Percentiles rank a stretch among this genome's conserved stretches.
Conservation (phyloP, 768 basidiomycete genomes). For the Porphyrellus cyaneotinctus region DNA sequence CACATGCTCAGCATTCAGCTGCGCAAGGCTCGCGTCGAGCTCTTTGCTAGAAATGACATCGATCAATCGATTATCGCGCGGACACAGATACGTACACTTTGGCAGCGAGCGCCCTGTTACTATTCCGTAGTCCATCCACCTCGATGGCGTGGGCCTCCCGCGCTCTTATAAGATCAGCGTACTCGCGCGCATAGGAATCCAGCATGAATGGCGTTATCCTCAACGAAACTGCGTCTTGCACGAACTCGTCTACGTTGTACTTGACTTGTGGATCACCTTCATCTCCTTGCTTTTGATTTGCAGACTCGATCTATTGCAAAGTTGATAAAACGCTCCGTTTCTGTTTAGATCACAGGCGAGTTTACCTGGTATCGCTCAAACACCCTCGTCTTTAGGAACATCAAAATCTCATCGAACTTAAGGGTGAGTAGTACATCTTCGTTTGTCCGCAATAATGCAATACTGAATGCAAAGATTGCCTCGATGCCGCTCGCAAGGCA, state of each 20-base stretch:
- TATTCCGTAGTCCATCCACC: conserved; percentile 76
- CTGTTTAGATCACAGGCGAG: not conserved
- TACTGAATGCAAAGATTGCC: conserved; percentile 92
- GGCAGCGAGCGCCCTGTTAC: conserved; percentile 66
- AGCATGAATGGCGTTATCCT: conserved; percentile 95
- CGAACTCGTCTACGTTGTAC: conserved; percentile 78
- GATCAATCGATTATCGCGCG: not conserved
- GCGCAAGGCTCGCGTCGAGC: conserved; percentile 73
- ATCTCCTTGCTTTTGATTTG: conserved; percentile 25
- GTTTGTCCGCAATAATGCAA: conserved; percentile 82
- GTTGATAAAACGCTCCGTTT: not conserved
- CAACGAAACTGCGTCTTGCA: conserved; percentile 80
- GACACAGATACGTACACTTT: conserved; percentile 65
- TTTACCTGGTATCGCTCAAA: conserved; percentile 77
- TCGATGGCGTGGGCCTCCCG: conserved; percentile 82
- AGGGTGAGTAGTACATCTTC: conserved; percentile 73
- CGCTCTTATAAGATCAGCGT: conserved; percentile 71
- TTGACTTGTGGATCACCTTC: conserved; percentile 18
- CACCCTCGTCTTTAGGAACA: conserved; percentile 74
- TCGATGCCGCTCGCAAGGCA: conserved; percentile 96
- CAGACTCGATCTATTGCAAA: conserved; percentile 25
- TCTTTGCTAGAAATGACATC: conserved; percentile 52
- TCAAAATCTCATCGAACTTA: conserved; percentile 89
- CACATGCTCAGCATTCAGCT: conserved; percentile 81
- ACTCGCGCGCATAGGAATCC: conserved; percentile 85